phyloP scores from a whole-genome alignment of 495 filamentous ascomycete species.

The Bathelium albidoporum region DNA sequence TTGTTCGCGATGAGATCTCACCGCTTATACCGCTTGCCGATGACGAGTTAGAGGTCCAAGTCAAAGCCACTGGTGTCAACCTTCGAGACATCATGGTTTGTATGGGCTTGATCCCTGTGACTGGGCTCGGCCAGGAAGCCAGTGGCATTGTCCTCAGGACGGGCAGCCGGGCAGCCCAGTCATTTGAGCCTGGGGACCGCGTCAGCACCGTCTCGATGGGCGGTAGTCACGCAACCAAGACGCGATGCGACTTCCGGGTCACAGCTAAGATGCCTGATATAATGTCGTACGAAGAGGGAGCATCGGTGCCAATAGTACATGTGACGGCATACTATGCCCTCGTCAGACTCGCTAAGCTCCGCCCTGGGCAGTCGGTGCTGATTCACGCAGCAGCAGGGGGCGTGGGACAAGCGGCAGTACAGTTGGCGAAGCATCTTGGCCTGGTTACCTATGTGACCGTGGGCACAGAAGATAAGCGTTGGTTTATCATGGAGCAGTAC shows the following conservation, averaged over 20 bases:
- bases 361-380: conserved; percentile 33
- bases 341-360: conserved; percentile 25
- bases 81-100: conserved; percentile 4
- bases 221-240: neutral
- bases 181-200: neutral
- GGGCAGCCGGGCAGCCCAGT: neutral
- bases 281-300: conserved; percentile 31
- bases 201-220: neutral
- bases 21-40: too few relatives aligned
- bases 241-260: neutral
- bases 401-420: conserved; percentile 40
- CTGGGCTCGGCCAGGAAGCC: neutral
- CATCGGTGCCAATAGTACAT: conserved; percentile 36
- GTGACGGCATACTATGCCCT: conserved; percentile 34
- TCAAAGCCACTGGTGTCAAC: conserved; percentile 5
- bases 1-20: too few relatives aligned
- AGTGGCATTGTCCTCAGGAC: neutral
- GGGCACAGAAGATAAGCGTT: conserved; percentile 32
- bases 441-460: conserved; percentile 39
- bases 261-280: neutral
- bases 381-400: conserved; percentile 43
- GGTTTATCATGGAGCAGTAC: conserved; percentile 30
- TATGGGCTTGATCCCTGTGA: neutral
- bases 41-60: conserved; percentile 5
- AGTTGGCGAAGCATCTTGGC: conserved; percentile 30